Conservation (phyloP, 1,284 basidiomycete species). For the Cutaneotrichosporon sp. region DNA sequence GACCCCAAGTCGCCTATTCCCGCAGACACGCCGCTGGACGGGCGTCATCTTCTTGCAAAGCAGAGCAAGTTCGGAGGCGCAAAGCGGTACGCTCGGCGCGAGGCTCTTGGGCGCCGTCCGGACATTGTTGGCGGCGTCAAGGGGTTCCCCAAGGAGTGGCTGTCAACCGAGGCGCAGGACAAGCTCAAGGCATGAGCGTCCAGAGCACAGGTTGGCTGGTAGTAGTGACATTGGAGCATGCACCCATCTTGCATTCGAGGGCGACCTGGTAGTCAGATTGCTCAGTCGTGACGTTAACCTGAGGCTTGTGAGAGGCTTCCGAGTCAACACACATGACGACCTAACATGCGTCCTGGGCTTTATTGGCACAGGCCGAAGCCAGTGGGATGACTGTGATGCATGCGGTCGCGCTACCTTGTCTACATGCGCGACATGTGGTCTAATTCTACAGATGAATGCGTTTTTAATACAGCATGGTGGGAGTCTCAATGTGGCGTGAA, state of each 20-base stretch:
- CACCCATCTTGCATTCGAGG: slow-evolving; percentile 10
- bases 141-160: slow-evolving; percentile 80
- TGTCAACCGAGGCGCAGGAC: slow-evolving; percentile 41
- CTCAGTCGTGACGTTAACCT: too few species aligned
- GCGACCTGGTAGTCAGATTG: too few species aligned
- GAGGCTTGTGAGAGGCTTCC: too few species aligned
- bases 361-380: too few species aligned
- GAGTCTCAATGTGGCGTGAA: background rate
- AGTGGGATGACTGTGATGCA: too few species aligned
- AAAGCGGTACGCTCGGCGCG: slow-evolving; percentile 50
- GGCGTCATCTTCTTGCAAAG: slow-evolving; percentile 70
- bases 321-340: too few species aligned
- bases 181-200: slow-evolving; percentile 3
- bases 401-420: background rate
- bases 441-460: slow-evolving; percentile 2
- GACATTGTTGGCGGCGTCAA: slow-evolving; percentile 57
- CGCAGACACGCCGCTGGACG: slow-evolving; percentile 69
- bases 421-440: background rate
- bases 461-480: background rate
- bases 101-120: slow-evolving; percentile 27
- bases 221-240: slow-evolving; percentile 5
- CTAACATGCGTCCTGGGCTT: too few species aligned
- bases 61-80: slow-evolving; percentile 68
- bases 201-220: background rate
- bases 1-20: slow-evolving; percentile 58